Percentiles rank a stretch among this genome's conserved stretches.
These are phyloP conservation scores for Cavenderia fasciculata DNA, from an alignment of 78 protist species.

Conservation along the genomic window DNA sequence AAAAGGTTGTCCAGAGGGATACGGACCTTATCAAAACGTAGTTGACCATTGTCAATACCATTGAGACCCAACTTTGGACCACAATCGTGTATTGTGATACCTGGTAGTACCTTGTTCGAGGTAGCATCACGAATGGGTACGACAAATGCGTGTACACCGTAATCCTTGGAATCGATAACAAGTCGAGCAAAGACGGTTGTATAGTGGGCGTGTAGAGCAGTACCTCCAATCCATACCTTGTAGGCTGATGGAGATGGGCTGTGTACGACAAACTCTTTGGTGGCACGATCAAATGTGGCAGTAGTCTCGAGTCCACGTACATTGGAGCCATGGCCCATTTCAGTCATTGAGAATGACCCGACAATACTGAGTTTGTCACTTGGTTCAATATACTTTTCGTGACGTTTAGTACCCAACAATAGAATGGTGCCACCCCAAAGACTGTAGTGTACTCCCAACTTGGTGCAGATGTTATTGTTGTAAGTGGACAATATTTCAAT, in stretches of 20 bases:
- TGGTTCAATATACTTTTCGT: constrained; percentile 45
- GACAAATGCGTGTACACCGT: constrained; percentile 85
- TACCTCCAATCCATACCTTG: constrained; percentile 93
- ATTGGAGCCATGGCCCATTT: constrained; percentile 78
- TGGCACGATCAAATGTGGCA: constrained; percentile 84
- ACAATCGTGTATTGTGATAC: constrained; percentile 57
- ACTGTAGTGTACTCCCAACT: constrained; percentile 72
- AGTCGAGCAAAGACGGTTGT: constrained; percentile 85
- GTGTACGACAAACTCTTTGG: constrained; percentile 85
- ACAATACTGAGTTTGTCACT: constrained; percentile 4
- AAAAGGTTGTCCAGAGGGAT: constrained; percentile 80
- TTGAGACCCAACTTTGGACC: constrained; percentile 78
- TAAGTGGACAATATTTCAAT: background rate
- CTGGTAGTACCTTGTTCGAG: background rate
- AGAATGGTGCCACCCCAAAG: constrained; percentile 80
- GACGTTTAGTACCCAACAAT: constrained; percentile 69
- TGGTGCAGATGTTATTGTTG: constrained; percentile 42
- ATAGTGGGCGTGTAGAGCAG: constrained; percentile 83
- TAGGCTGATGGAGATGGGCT: constrained; percentile 81
- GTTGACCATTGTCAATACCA: constrained; percentile 84
- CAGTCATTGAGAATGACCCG: constrained; percentile 87
- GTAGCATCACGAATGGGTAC: constrained; percentile 30
- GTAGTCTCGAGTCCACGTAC: constrained; percentile 88
- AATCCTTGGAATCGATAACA: constrained; percentile 56
- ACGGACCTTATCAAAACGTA: constrained; percentile 58